These are phyloP conservation scores for Eleusine indica DNA, from an alignment of 176 grass and related monocot genomes.

Conservation along the genomic window DNA sequence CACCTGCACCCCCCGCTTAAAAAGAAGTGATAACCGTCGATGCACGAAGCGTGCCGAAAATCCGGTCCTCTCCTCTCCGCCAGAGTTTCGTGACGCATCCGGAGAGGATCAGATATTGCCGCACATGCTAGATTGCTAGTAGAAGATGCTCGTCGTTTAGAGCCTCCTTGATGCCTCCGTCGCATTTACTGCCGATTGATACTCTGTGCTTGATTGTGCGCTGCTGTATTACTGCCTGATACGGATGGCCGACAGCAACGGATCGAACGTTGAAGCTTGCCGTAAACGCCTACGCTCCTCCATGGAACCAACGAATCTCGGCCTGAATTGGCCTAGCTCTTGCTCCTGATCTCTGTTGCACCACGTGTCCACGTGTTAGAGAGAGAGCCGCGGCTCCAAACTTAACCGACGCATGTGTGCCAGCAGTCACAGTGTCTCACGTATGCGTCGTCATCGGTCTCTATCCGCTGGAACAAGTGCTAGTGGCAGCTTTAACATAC, in stretches of 20 bases:
- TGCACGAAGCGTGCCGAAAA: slow-evolving; percentile 13
- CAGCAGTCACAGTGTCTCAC: too few relatives aligned
- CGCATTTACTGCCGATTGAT: not conserved
- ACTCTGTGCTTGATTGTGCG: too few relatives aligned
- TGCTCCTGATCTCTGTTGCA: too few relatives aligned
- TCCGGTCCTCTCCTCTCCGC: not conserved
- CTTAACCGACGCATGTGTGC: too few relatives aligned
- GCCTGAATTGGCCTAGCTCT: too few relatives aligned
- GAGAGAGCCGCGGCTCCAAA: too few relatives aligned
- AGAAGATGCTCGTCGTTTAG: slow-evolving; percentile 9
- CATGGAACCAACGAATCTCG: too few relatives aligned
- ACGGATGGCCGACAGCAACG: too few relatives aligned
- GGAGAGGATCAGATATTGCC: not conserved
- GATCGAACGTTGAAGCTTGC: too few relatives aligned
- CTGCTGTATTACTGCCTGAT: too few relatives aligned
- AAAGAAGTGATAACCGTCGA: not conserved
- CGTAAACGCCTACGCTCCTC: too few relatives aligned
- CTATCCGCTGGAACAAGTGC: not conserved
- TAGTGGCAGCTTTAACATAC: not conserved
- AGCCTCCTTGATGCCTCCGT: not conserved
- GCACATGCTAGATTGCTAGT: not conserved
- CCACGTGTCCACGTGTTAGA: not conserved
- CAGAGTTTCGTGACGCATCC: not conserved
- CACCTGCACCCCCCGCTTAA: not conserved
- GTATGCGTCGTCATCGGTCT: not conserved